These are phyloP conservation scores for Monosporascus sp. DNA, from an alignment of 2,329 filamentous ascomycete genomes.

Conservation along the genomic window DNA sequence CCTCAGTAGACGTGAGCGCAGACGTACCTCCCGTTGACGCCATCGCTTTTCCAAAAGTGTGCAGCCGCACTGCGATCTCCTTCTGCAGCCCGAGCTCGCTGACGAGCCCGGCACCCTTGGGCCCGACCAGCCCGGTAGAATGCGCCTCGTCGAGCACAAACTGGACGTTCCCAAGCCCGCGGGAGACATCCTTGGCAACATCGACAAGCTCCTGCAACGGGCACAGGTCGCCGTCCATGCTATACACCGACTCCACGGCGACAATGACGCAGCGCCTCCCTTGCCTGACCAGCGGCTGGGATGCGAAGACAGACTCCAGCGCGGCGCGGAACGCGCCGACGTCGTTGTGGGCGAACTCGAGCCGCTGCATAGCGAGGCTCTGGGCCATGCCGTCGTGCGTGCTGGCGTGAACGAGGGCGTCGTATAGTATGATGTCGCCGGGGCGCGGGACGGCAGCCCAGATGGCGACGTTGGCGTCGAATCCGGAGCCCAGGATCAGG, in stretches of 20 bases:
- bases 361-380: constrained; percentile 41
- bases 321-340: constrained; percentile 31
- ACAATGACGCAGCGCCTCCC: constrained; percentile 32
- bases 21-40: constrained; percentile 28
- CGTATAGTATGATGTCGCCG: constrained; percentile 56
- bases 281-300: constrained; percentile 21
- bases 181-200: constrained; percentile 27
- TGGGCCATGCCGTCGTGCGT: constrained; percentile 58
- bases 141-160: constrained; percentile 55
- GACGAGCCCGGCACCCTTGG: constrained; percentile 43
- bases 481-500: constrained; percentile 56
- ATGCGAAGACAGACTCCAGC: constrained; percentile 26
- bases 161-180: constrained; percentile 32
- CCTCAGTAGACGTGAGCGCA: background rate
- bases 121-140: constrained; percentile 44
- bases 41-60: constrained; percentile 50
- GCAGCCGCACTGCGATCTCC: constrained; percentile 42
- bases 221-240: constrained; percentile 42
- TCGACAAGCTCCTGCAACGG: constrained; percentile 34
- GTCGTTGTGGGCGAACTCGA: constrained; percentile 40
- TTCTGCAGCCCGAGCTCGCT: constrained; percentile 43
- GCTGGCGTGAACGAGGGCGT: constrained; percentile 63
- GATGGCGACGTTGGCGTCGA: constrained; percentile 48
- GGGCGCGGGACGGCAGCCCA: constrained; percentile 44
- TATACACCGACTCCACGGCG: constrained; percentile 37